Percentiles rank a stretch among this genome's conserved stretches.
Conservation (phyloP, 1,139 yeast genomes). For the Kluyveromyces sp. region DNA sequence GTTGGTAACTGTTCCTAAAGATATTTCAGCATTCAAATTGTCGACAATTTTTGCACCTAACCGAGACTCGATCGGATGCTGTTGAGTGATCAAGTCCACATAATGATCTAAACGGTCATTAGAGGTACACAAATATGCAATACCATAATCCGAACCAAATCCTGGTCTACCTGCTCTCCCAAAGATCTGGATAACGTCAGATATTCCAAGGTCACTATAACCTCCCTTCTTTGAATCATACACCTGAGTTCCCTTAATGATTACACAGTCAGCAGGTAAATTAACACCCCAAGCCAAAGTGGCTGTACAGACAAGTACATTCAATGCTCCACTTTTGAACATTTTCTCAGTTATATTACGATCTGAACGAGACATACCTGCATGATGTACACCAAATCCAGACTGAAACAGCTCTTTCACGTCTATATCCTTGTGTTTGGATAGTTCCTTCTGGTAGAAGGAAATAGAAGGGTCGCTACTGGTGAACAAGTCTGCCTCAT, state of each 20-base stretch:
- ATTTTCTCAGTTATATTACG: conserved; percentile 83
- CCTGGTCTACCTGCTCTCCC: conserved; percentile 99
- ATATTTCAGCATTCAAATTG: conserved; percentile 90
- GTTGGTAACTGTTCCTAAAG: conserved; percentile 90
- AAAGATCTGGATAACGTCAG: conserved; percentile 95
- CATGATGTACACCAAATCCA: conserved; percentile 95
- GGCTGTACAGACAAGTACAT: conserved; percentile 91
- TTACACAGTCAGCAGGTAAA: conserved; percentile 95
- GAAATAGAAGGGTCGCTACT: conserved; percentile 44
- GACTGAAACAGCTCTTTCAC: conserved; percentile 68
- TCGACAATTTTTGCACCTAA: conserved; percentile 75
- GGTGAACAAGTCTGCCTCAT: conserved; percentile 54
- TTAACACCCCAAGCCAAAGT: conserved; percentile 99
- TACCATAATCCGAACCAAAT: conserved; percentile 76
- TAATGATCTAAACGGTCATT: conserved; percentile 80
- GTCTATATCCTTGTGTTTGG: conserved; percentile 71
- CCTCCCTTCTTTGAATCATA: conserved; percentile 96
- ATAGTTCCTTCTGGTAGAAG: conserved; percentile 56
- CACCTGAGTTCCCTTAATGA: conserved; percentile 92
- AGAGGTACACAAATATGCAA: conserved; percentile 84
- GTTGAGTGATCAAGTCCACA: conserved; percentile 80
- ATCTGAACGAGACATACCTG: conserved; percentile 91
- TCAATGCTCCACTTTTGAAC: conserved; percentile 80
- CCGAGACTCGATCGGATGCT: conserved; percentile 91
- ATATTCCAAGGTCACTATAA: conserved; percentile 83